Evolutionary conservation across 441 rosid species (phyloP).

Genomic region (Bruguiera hainesii): DNA sequence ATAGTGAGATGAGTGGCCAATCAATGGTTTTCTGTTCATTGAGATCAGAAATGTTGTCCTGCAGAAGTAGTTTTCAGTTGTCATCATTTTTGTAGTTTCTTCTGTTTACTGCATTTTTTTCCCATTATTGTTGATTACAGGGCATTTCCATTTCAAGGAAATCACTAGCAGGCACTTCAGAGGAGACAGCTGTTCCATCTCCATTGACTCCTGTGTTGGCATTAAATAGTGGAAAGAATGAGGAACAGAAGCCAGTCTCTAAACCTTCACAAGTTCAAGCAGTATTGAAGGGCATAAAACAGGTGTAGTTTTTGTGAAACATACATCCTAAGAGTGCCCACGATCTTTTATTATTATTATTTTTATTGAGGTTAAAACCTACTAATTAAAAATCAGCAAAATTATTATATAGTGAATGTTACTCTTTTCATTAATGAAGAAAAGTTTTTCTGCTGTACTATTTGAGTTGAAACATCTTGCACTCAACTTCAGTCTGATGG

Average conservation of each 20-base stretch:
- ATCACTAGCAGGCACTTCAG: constrained; percentile 42
- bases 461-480: too few relatives aligned
- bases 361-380: too few relatives aligned
- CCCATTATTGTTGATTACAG: constrained; percentile 29
- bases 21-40: background rate
- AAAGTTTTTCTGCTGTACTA: too few relatives aligned
- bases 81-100: background rate
- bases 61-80: background rate
- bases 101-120: background rate
- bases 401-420: too few relatives aligned
- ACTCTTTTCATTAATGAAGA: too few relatives aligned
- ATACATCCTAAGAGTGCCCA: background rate
- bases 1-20: background rate
- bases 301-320: constrained; percentile 32
- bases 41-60: background rate
- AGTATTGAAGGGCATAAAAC: constrained; percentile 74
- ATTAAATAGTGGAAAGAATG: constrained; percentile 48
- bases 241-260: constrained; percentile 51
- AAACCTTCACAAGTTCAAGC: constrained; percentile 78
- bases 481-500: too few relatives aligned
- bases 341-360: too few relatives aligned
- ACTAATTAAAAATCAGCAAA: too few relatives aligned
- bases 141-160: constrained; percentile 67
- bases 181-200: constrained; percentile 57
- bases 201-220: constrained; percentile 64